These are phyloP conservation scores for Solanum pennellii DNA, from an alignment of 257 asterid species.

Conservation along the genomic window DNA sequence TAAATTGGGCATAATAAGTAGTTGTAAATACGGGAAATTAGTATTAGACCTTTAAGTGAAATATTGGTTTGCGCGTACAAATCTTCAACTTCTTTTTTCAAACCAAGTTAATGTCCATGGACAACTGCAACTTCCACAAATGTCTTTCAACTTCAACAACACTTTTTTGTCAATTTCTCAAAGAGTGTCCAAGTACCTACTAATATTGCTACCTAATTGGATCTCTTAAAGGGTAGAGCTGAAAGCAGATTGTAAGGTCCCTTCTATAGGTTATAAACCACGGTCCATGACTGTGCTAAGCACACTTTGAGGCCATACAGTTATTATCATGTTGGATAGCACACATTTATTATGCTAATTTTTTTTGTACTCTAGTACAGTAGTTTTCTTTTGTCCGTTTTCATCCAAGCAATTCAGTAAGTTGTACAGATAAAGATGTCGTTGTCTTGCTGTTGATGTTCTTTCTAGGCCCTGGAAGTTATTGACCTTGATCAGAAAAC, in stretches of 20 bases:
- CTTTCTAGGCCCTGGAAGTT: slow-evolving; percentile 69
- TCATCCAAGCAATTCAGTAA: neutral
- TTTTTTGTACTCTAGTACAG: neutral
- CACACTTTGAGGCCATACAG: neutral
- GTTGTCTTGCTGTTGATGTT: neutral
- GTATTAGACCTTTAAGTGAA: neutral
- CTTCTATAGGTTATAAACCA: neutral
- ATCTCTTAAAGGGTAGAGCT: neutral
- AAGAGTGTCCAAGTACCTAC: neutral
- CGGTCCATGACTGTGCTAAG: neutral
- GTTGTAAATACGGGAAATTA: neutral
- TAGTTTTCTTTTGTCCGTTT: neutral
- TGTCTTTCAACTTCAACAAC: neutral
- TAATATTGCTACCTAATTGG: neutral
- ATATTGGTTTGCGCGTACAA: neutral
- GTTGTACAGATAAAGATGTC: neutral
- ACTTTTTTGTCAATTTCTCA: neutral
- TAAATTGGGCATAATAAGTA: neutral
- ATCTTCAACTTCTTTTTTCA: neutral
- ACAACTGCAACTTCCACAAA: neutral
- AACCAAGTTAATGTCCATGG: neutral
- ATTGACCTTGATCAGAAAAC: slow-evolving; percentile 66
- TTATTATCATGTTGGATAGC: neutral
- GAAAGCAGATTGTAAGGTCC: neutral
- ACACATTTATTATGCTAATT: neutral